Conservation (phyloP, 768 basidiomycete species). For the Suillus lakei region DNA sequence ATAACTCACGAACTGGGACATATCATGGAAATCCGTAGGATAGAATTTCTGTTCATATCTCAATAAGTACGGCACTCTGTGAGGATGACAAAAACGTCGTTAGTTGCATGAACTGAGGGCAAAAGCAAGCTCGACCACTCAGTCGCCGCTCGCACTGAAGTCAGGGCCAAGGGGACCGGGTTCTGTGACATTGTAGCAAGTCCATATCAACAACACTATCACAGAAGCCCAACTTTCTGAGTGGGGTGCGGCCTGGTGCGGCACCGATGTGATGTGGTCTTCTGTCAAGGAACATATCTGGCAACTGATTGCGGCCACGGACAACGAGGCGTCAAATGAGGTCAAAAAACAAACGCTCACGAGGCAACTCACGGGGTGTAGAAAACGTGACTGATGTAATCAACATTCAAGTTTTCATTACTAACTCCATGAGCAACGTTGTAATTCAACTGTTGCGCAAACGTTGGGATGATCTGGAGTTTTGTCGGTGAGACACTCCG, state of each 20-base stretch:
- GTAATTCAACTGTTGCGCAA: not conserved
- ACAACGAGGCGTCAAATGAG: conserved; percentile 4
- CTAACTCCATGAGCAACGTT: not conserved
- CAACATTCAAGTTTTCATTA: not conserved
- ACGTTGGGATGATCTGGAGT: not conserved
- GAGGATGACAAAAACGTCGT: not conserved
- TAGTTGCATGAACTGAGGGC: not conserved
- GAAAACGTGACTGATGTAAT: not conserved
- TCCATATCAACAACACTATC: not conserved
- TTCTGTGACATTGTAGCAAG: not conserved
- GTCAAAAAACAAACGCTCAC: not conserved
- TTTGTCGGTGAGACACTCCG: not conserved
- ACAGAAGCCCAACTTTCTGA: conserved; percentile 3
- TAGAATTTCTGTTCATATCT: not conserved
- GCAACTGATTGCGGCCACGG: not conserved
- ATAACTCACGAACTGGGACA: not conserved
- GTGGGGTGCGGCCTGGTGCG: not conserved
- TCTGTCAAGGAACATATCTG: not conserved
- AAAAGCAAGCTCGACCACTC: not conserved
- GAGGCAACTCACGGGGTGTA: not conserved
- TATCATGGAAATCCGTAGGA: not conserved
- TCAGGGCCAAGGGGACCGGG: not conserved
- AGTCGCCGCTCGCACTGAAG: not conserved
- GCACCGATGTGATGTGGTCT: not conserved
- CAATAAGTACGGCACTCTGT: not conserved